Base-by-base conservation (phyloP, 2,329 filamentous ascomycete genomes). In the Trichoderma hamatum region DNA sequence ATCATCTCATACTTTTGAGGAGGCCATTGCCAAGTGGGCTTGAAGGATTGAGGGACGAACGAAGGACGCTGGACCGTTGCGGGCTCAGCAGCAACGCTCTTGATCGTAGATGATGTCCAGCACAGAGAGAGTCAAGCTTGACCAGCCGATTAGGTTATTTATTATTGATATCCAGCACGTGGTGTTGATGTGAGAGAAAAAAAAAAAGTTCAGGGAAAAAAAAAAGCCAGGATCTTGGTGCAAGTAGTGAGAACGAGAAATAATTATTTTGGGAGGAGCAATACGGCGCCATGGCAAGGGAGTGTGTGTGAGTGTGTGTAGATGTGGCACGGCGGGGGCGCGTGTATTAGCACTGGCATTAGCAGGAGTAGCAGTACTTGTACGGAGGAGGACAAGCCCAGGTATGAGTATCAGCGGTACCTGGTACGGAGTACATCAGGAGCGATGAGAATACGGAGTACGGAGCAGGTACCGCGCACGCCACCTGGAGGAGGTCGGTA, bases 1-100 rank as follows among this genome's bases (percentile, higher is more conserved):
- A 67, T 59, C 63, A 67, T 56, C 36, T 75, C 77, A 76, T 87
- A 88, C 86, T 84, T 88, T 88, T 78, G 86, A 88, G 77, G 86
- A 88, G 79, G 86, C 86, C 86, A 88, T 88, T 83, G 82, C 82
- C 80, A 77, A 52, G 78, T 77, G 74, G 54, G 77, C 72, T 76
- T 78, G 74, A 73, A 71, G 70, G 72, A 74, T 72, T 73, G 76
- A 74, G 75, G 78, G 74, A 74, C 74, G 77, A 73, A 74, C 75
- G 77, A 76, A 75, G 72, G 74, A 68, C 70, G 75, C 72, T 74
- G 74, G 73, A 77, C 75, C 74, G 77, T 75, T 76, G 74, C 76
- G 70, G 73, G 71, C 71, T 74, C 70, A 72, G 72, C 73, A 71
- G 67, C 70, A 65, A 70, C 64, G 59, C 61, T 69, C 28, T 52